Percentiles rank a stretch among this genome's conserved stretches.
phyloP scores from a whole-genome alignment of 2,329 filamentous ascomycete species.

The Sporothrix variecibatus region DNA sequence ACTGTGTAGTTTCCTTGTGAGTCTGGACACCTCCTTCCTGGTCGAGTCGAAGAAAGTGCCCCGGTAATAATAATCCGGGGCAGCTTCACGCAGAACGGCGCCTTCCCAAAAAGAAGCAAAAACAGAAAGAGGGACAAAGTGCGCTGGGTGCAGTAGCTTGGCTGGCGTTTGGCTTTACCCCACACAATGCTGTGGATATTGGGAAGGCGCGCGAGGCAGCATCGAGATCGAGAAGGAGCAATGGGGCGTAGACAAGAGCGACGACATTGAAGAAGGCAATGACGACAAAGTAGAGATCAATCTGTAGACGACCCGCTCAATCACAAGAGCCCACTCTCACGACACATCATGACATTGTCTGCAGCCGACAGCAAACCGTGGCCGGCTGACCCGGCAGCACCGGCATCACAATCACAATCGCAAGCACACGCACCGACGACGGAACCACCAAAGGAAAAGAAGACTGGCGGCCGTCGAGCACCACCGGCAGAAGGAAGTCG shows the following conservation, averaged over 20 bases:
- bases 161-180: neutral
- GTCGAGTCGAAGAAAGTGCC: neutral
- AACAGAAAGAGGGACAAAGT: neutral
- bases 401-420: neutral
- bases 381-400: too few relatives aligned
- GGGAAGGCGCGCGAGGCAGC: neutral
- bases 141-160: neutral
- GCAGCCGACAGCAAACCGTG: neutral
- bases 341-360: neutral
- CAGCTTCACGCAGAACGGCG: neutral
- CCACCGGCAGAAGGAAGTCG: neutral
- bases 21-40: neutral
- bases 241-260: neutral
- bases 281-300: neutral
- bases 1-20: neutral
- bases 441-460: neutral
- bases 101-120: conserved; percentile 11
- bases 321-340: neutral
- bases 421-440: neutral
- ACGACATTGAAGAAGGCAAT: neutral
- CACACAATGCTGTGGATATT: neutral
- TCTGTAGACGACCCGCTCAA: neutral
- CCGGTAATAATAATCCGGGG: conserved; percentile 15
- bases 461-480: neutral
- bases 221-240: neutral